Evolutionary conservation across 768 basidiomycete genomes (phyloP), one percentile per base, ranked within the genome.

Genomic region (Pisolithus marmoratus): DNA sequence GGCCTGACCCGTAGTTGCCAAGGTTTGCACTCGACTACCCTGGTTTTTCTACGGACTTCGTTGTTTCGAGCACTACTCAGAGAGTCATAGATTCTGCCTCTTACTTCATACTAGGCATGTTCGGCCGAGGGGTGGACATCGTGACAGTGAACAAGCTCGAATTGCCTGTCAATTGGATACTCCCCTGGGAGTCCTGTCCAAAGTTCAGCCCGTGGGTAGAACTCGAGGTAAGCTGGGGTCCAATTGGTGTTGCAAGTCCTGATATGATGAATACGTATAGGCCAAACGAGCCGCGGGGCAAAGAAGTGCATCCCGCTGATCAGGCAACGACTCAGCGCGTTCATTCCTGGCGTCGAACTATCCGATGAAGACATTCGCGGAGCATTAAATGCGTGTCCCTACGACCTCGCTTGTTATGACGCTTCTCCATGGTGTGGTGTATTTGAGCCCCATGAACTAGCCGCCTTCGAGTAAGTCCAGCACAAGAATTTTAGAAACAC

Each of bases 301-400:
- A 56, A 47, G 1, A 57, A 64, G 40, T 73, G 73, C 55, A 63
- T 71, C 46, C 66, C 61, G 6, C 61, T 63, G n/a, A 72, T 74
- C 55, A 62, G 67, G 19, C 54, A 60, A 31, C 66, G 68, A 19
- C 66, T 74, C 20, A 67, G 69, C 46, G 58, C 57, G 26, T 55
- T 70, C 37, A 49, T 75, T 22, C 70, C 69, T 3, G 66, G 60
- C 8, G 55, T 72, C 12, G 57, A 64, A 48, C 51, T 75, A 12
- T 64, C 66, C 23, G 52, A 63, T n/a, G 55, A 64, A 46, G 63
- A 74, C 54, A 61, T 67, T 11, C 67, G 71, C 48, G 74, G 73
- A 36, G 73, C 72, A 42, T 56, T 76, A n/a, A 74, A 73, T 56
- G 72, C 70, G 17, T 72, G 71, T 44, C 71, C 73, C 31, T 75